Conservation (phyloP, 2,329 filamentous ascomycete genomes). For the Madurella mycetomatis region DNA sequence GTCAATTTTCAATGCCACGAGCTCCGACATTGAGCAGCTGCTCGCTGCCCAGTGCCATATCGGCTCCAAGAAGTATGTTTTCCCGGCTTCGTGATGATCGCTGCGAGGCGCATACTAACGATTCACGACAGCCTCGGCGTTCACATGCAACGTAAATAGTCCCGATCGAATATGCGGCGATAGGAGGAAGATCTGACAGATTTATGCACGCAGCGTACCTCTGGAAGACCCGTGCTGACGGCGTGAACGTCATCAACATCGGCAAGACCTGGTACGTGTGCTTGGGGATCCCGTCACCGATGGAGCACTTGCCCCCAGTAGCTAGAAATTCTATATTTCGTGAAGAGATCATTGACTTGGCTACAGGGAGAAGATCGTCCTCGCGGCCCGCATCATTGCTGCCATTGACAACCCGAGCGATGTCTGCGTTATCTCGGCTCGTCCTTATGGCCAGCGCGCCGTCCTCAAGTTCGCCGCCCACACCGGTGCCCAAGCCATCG, state of each 20-base stretch:
- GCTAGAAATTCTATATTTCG: not conserved
- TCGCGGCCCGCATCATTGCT: constrained; percentile 97
- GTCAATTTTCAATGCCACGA: constrained; percentile 88
- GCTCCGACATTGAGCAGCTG: constrained; percentile 99
- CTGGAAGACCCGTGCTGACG: constrained; percentile 98
- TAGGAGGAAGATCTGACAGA: constrained; percentile 71
- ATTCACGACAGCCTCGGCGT: constrained; percentile 64
- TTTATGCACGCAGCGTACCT: constrained; percentile 65
- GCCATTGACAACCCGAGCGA: constrained; percentile 99
- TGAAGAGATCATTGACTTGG: not conserved
- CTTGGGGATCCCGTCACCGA: not conserved
- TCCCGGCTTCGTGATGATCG: not conserved
- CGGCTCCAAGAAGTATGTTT: constrained; percentile 76
- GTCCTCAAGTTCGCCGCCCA: constrained; percentile 99
- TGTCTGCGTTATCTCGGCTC: constrained; percentile 98
- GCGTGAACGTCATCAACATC: constrained; percentile 98
- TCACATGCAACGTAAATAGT: constrained; percentile 59
- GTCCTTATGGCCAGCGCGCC: constrained; percentile 98
- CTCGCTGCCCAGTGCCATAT: constrained; percentile 95
- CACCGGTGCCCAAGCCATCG: constrained; percentile 96
- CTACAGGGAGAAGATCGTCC: constrained; percentile 96
- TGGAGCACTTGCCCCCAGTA: not conserved
- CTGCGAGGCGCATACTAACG: not conserved
- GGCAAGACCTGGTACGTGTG: constrained; percentile 96
- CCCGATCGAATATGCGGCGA: constrained; percentile 7